Evolutionary conservation across 306 rosid genomes (phyloP), one percentile per base, ranked within the genome.

Genomic region (Ziziphus jujuba): DNA sequence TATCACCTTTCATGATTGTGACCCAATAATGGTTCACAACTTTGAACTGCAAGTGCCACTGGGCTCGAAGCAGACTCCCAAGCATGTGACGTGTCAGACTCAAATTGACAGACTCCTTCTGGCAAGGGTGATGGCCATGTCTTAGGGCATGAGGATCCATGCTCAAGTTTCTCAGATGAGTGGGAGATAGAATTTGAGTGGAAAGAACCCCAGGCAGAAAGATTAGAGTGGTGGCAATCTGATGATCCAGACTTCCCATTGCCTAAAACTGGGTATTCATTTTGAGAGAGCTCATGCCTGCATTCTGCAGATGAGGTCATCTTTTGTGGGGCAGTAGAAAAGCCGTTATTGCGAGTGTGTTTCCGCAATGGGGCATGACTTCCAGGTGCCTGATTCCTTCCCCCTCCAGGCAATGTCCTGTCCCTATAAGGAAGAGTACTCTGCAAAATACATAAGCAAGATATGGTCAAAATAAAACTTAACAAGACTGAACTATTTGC

Each of bases 1-100:
- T 40, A 65, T 73, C 73, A 91, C 97, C 97, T 86, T 65, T 77
- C 81, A 71, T 65, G 69, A 67, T 79, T 43, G 80, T 47, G 35
- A 67, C 45, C 21, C 66, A 67, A 28, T 47, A 65, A 35, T 75
- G 67, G 36, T 44, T 28, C 17, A 23, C 13, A 22, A 17, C 49
- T 75, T 57, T 75, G 85, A 66, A 66, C 78, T 17, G 75, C 69
- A 36, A 74, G 69, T 20, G 16, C 69, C 64, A 49, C 82, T 4
- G 66, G 57, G 69, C 74, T 56, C 21, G 76, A 63, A 70, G 82
- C 48, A 40, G 71, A 70, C 72, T 58, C 69, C 67, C 47, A 36
- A 67, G 70, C 25, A 65, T 77, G 17, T 56, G 80, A 75, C 77
- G 69, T 56, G 43, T 71, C 74, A 0, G 71, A 43, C 73, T 76